These are phyloP conservation scores for Krasilnikovozyma curviuscula DNA, from an alignment of 768 basidiomycete genomes.

Conservation along the genomic window DNA sequence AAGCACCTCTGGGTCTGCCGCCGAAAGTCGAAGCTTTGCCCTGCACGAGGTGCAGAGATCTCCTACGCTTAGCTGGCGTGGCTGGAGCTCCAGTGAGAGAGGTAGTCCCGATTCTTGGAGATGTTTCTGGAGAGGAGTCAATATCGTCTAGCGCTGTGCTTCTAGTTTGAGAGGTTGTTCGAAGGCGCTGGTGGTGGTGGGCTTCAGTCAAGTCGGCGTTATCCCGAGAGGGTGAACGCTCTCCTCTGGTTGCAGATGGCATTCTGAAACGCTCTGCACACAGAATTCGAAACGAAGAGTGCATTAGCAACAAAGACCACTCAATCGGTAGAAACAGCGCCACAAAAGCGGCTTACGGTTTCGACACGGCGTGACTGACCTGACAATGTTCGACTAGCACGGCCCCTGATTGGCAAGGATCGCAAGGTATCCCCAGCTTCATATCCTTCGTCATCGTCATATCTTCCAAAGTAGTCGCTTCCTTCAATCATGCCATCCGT, in stretches of 20 bases:
- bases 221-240: constrained; percentile 1
- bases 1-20: too few relatives aligned
- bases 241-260: constrained; percentile 7
- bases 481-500: too few relatives aligned
- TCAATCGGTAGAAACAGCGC: constrained; percentile 4
- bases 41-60: too few relatives aligned
- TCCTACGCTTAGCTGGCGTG: too few relatives aligned
- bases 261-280: background rate
- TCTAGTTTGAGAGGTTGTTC: background rate
- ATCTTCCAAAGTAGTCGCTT: too few relatives aligned
- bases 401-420: constrained; percentile 10
- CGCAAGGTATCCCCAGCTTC: constrained; percentile 17
- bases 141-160: background rate
- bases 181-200: constrained; percentile 6
- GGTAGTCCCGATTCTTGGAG: background rate
- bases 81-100: too few relatives aligned
- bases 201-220: constrained; percentile 12
- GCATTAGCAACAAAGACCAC: constrained; percentile 5
- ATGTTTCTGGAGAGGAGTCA: constrained; percentile 11
- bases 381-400: constrained; percentile 21
- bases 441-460: constrained; percentile 10
- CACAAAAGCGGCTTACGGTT: too few relatives aligned
- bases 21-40: too few relatives aligned
- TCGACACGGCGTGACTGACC: constrained; percentile 21
- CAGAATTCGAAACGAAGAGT: background rate